Evolutionary conservation across 164 flowering plant genomes (phyloP).

Genomic region (Vitis amurensis): DNA sequence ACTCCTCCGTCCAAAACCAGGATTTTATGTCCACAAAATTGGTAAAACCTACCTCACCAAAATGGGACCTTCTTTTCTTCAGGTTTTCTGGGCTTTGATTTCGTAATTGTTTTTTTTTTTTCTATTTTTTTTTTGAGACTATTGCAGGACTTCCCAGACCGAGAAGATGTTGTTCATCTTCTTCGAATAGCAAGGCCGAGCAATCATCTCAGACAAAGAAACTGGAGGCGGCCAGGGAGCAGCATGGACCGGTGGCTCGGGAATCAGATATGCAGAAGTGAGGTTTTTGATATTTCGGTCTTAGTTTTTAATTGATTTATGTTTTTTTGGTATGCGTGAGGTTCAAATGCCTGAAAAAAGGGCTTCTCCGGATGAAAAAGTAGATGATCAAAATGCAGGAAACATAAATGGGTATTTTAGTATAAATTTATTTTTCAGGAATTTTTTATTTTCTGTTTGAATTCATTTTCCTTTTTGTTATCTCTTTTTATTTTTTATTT

Average conservation of each 20-base stretch:
- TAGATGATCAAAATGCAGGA: too few species aligned
- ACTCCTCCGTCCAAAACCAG: conserved; percentile 14
- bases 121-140: neutral
- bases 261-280: conserved; percentile 12
- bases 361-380: too few species aligned
- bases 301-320: too few species aligned
- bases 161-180: conserved; percentile 9
- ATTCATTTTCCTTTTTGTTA: neutral
- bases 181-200: conserved; percentile 2
- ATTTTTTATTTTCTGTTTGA: neutral
- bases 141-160: conserved; percentile 12
- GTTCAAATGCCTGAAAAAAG: too few species aligned
- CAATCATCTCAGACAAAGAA: conserved; percentile 9
- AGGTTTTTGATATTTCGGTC: neutral
- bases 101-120: neutral
- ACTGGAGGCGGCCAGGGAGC: conserved; percentile 11
- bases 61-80: neutral
- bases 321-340: neutral
- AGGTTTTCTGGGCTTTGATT: neutral
- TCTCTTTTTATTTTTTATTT: neutral
- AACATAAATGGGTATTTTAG: neutral
- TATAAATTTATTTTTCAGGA: neutral
- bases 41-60: conserved; percentile 17
- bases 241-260: neutral
- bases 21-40: conserved; percentile 8